Conservation (phyloP, 176 grass and related monocot species). For the Musa acuminata region DNA sequence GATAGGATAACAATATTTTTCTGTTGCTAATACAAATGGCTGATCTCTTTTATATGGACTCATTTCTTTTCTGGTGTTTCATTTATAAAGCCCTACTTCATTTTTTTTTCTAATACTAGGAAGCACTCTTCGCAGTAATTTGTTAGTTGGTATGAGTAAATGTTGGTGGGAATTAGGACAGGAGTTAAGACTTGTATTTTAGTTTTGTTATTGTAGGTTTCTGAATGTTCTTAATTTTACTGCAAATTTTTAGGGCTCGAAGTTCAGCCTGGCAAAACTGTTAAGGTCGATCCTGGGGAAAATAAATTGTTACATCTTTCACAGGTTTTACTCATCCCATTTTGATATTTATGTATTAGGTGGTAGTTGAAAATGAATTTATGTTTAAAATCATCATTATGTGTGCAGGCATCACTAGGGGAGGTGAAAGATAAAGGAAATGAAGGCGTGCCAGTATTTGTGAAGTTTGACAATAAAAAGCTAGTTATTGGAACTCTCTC, state of each 20-base stretch:
- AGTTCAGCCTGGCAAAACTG: constrained; percentile 60
- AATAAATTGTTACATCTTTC: constrained; percentile 69
- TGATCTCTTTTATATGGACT: no score
- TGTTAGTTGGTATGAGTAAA: background rate
- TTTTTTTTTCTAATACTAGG: no score
- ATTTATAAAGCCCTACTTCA: no score
- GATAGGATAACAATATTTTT: no score
- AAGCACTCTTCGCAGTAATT: no score
- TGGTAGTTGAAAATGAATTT: background rate
- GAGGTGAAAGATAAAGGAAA: constrained; percentile 44
- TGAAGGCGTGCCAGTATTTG: constrained; percentile 40
- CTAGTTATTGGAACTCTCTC: constrained; percentile 65
- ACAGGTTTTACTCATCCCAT: constrained; percentile 30
- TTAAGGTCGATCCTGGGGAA: constrained; percentile 46
- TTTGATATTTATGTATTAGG: background rate
- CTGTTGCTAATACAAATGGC: no score
- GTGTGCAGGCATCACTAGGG: constrained; percentile 44
- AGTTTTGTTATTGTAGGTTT: background rate
- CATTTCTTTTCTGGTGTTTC: no score
- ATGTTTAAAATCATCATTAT: background rate
- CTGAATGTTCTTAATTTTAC: background rate
- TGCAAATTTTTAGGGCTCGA: constrained; percentile 44
- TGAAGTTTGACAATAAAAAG: constrained; percentile 48
- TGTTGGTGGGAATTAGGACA: background rate
- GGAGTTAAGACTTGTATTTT: no score